Evolutionary conservation across 352 stramenopile species (phyloP).

Genomic region (Globisporangium paroecandrum): DNA sequence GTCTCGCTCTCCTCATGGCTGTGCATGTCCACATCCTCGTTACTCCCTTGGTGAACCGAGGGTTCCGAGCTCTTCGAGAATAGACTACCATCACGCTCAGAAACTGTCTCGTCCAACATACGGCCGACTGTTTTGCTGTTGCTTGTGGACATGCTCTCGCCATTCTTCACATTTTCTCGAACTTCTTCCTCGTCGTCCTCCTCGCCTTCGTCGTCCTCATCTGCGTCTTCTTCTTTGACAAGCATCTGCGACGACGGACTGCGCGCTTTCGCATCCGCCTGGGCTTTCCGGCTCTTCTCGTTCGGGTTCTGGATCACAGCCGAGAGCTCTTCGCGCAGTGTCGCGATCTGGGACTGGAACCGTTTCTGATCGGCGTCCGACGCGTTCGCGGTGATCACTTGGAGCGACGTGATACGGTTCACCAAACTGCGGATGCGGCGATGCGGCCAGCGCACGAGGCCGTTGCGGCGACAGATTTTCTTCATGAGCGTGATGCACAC

Average conservation of each 20-base stretch:
- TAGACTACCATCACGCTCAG: too few species aligned
- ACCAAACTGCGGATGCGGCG: conserved; percentile 77
- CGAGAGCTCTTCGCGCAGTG: conserved; percentile 62
- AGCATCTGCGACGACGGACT: conserved; percentile 19
- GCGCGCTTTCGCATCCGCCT: conserved; percentile 46
- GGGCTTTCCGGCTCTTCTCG: conserved; percentile 79
- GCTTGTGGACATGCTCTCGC: background rate
- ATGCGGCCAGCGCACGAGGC: conserved; percentile 78
- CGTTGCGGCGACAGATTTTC: conserved; percentile 84
- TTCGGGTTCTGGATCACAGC: conserved; percentile 84
- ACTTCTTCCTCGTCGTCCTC: conserved; percentile 11
- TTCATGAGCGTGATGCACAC: conserved; percentile 88
- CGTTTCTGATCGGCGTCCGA: conserved; percentile 50
- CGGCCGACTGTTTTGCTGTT: background rate
- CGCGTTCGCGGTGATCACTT: conserved; percentile 56
- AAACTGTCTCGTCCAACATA: too few species aligned
- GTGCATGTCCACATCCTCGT: background rate
- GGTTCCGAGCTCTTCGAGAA: background rate
- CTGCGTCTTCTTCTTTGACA: conserved; percentile 2
- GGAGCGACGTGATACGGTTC: conserved; percentile 76
- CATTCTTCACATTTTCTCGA: conserved; percentile 11
- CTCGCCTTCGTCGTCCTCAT: conserved; percentile 18
- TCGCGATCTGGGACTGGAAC: conserved; percentile 59
- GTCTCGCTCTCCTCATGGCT: background rate
- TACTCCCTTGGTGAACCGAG: background rate